Evolutionary conservation across 2,329 filamentous ascomycete genomes (phyloP).

Genomic region (Keithomyces neogunnii): DNA sequence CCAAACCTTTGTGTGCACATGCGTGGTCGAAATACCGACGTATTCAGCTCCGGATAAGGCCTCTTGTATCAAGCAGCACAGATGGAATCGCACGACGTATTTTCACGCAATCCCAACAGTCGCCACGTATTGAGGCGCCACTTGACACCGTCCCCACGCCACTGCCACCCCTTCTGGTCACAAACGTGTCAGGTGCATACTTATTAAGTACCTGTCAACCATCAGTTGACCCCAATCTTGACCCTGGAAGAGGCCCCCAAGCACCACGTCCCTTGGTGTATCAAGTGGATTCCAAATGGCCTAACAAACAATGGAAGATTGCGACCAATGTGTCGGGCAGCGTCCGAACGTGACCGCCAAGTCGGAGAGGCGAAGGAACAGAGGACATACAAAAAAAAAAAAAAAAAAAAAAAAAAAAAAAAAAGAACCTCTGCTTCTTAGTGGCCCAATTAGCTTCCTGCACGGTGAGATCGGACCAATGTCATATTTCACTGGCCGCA

Average conservation of each 20-base stretch:
- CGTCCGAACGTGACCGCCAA: neutral
- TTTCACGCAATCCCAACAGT: neutral
- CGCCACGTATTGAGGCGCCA: constrained; percentile 4
- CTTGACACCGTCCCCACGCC: constrained; percentile 1
- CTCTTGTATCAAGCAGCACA: neutral
- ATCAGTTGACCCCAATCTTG: neutral
- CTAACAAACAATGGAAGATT: neutral
- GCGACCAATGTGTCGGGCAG: neutral
- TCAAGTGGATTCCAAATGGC: neutral
- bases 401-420: too few species aligned
- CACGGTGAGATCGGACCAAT: neutral
- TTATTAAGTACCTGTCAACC: neutral
- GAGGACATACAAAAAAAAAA: too few species aligned
- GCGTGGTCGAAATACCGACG: too few species aligned
- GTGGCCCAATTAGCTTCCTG: too few species aligned
- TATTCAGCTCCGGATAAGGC: too few species aligned
- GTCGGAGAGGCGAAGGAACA: too few species aligned
- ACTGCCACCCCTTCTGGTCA: neutral
- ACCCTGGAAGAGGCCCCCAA: neutral
- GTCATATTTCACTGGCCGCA: neutral
- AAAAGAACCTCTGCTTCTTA: too few species aligned
- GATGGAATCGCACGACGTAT: neutral
- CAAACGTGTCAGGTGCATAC: neutral
- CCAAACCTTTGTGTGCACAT: too few species aligned
- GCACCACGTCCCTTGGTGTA: neutral